phyloP scores from a whole-genome alignment of 129 eudicot species.

The Artemisia argyi region DNA sequence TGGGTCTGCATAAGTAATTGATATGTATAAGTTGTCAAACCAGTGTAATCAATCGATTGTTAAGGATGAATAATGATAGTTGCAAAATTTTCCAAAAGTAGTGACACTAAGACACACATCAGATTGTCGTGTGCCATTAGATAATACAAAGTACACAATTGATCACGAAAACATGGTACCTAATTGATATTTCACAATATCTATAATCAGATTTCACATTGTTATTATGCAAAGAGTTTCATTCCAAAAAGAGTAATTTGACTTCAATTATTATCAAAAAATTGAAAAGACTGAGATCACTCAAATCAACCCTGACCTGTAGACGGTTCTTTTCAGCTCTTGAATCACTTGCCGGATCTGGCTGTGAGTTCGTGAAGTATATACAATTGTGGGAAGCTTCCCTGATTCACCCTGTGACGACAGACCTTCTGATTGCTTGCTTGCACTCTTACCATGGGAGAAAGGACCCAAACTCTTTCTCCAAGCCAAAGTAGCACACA shows the following conservation, averaged over 20 bases:
- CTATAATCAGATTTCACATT: no score
- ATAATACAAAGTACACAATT: no score
- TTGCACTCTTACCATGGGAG: slow-evolving; percentile 48
- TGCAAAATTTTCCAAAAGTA: no score
- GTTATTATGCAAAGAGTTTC: no score
- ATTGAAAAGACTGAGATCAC: not conserved
- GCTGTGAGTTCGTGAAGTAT: slow-evolving; percentile 98
- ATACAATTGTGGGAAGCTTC: slow-evolving; percentile 62
- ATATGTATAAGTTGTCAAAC: slow-evolving; percentile 10
- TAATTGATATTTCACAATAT: no score
- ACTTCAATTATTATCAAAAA: slow-evolving; percentile 1
- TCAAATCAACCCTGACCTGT: slow-evolving; percentile 61
- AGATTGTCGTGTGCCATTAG: no score
- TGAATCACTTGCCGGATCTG: slow-evolving; percentile 92
- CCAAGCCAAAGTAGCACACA: slow-evolving; percentile 97
- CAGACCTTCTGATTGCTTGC: slow-evolving; percentile 35
- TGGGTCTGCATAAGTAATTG: slow-evolving; percentile 68
- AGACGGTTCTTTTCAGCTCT: slow-evolving; percentile 80
- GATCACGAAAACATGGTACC: no score
- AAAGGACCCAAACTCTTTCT: slow-evolving; percentile 88
- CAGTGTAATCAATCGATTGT: slow-evolving; percentile 12
- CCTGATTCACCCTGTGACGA: slow-evolving; percentile 56
- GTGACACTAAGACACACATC: no score
- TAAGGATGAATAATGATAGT: not conserved
- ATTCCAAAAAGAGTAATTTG: no score